Evolutionary conservation across 2,329 filamentous ascomycete genomes (phyloP).

Genomic region (Cladophialophora carrionii): DNA sequence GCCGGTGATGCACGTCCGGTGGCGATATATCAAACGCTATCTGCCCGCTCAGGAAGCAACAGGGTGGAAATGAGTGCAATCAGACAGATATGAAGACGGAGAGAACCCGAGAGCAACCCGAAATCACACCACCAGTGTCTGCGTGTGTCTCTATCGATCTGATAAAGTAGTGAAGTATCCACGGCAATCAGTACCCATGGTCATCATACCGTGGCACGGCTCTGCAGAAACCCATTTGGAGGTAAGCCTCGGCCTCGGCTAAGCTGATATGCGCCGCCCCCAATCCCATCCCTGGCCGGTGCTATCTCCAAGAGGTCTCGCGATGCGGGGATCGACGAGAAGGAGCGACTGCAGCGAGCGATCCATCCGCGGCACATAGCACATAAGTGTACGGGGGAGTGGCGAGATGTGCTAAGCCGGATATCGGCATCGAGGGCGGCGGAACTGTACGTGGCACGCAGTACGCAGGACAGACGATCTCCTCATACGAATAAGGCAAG

Average conservation of each 20-base stretch:
- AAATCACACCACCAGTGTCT: not conserved
- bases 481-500: no score
- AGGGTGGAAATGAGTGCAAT: no score
- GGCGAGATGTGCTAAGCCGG: constrained; percentile 1
- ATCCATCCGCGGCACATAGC: not conserved
- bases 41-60: not conserved
- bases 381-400: not conserved
- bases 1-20: not conserved
- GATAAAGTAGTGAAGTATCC: no score
- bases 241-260: constrained; percentile 1
- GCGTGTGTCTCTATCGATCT: not conserved
- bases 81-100: not conserved
- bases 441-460: no score
- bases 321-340: constrained; percentile 1
- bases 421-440: not conserved
- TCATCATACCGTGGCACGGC: not conserved
- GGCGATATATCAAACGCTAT: not conserved
- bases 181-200: no score
- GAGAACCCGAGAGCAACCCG: no score
- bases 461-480: no score
- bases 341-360: not conserved
- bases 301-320: not conserved
- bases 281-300: no score
- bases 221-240: constrained; percentile 3
- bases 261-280: no score